Base-by-base conservation (phyloP, 192 early-diverging fungal genomes). In the Endogone sp. region DNA sequence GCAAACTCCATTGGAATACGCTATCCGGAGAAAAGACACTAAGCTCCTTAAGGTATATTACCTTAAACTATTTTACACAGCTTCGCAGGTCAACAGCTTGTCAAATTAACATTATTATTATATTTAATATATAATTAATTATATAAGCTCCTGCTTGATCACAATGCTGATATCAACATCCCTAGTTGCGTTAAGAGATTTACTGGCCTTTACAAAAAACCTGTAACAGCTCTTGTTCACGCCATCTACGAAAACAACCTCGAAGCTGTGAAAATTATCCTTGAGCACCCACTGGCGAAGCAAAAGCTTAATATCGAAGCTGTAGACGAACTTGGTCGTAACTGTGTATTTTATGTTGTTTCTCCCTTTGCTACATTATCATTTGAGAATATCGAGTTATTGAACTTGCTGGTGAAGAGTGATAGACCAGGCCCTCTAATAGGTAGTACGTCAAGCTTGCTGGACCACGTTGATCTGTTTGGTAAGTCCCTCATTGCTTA, bases 1-100 rank as follows among this genome's bases (percentile, higher is more conserved):
- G 1, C 75, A 62, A 49, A 80, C 80, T 4, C 68, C 75, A 25
- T 44, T 85, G 11, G 84, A 84, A 67, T 60, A 74, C 62, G 82
- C 82, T 0, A 82, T 85, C 49, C 32, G 62, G 9, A 22, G 72
- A 22, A 56, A 24, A 20, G 70, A 85, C 55, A 25, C 56, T 0
- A 37, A 32, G 2, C 23, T 78, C 29, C 57, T 85, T 21, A 63
- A 79, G 64, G 76, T 78, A 73, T 44, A 26, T 25, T 1, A 16
- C 3, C 23, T 4, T 32, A 62, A 67, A 3, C 49, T 2, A 49
- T 22, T n/a, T n/a, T n/a, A n/a, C n/a, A n/a, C n/a, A n/a, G n/a
- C n/a, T n/a, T n/a, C n/a, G n/a, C n/a, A n/a, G n/a, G n/a, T n/a
- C n/a, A n/a, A n/a, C n/a, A n/a, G n/a, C n/a, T n/a, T n/a, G n/a